Base-by-base conservation (phyloP, 2,329 filamentous ascomycete species). In the Amylocarpus encephaloides region DNA sequence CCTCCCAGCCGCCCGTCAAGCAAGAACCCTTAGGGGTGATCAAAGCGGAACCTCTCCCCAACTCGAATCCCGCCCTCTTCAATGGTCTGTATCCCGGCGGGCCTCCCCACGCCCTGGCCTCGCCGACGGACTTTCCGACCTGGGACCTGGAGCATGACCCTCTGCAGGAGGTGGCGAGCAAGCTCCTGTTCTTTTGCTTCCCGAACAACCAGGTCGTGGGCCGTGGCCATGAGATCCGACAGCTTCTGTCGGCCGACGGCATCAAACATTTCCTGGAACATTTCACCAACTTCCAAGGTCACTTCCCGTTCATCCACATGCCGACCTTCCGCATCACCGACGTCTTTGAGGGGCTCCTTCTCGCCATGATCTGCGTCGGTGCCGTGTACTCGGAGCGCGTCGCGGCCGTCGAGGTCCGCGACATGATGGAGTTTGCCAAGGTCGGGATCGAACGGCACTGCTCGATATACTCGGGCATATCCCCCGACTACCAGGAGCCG, bases 231-330 rank as follows among this genome's bases (percentile, higher is more conserved):
- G 68, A 65, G 56, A 72, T 79, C 68, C 68, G 63, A 58, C 66
- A 65, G 51, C 83, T 81, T 62, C 77, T 88, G 60, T 81, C 80
- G 43, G 75, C 80, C 52, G 78, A 84, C 59, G 85, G 85, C 65
- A 74, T 88, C 64, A 82, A 81, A 70, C 77, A 83, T 63, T 87
- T 87, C 64, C 74, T 88, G 65, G 77, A 83, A 60, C 76, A 82
- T 62, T 88, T 86, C 71, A 80, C 77, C 52, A 82, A 86, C 66
- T 88, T 83, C 66, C 82, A 88, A 65, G 76, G 79, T 53, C 85
- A 90, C 66, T 87, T 86, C 71, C 81, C 85, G 16, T 75, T 86
- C 58, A 75, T 89, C 46, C 85, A 90, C 63, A 75, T 85, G 65
- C 78, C 84, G 33, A 86, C 84, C 7, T 87, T 89, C 68, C 77